Conservation (phyloP, 257 asterid genomes). For the Vinca minor region DNA sequence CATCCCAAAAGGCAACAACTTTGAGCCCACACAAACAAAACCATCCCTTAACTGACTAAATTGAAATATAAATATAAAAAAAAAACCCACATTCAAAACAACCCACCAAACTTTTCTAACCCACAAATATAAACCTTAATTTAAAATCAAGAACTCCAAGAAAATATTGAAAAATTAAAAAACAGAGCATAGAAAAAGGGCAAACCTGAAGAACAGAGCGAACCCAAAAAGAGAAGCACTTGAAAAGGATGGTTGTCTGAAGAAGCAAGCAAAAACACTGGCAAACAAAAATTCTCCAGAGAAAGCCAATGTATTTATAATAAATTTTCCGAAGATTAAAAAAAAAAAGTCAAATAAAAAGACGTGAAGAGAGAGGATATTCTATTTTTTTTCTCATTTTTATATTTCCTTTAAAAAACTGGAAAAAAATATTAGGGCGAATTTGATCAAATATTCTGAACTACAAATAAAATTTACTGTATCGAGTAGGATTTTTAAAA, state of each 20-base stretch:
- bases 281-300: neutral
- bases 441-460: too few relatives aligned
- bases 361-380: slow-evolving; percentile 19
- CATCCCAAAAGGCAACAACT: neutral
- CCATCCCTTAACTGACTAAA: neutral
- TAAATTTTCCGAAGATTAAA: neutral
- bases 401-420: too few relatives aligned
- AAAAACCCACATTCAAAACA: neutral
- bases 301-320: neutral
- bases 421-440: too few relatives aligned
- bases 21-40: neutral
- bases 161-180: too few relatives aligned
- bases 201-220: neutral
- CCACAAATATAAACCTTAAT: neutral
- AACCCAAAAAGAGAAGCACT: neutral
- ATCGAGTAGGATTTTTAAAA: too few relatives aligned
- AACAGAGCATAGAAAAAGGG: neutral
- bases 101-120: neutral
- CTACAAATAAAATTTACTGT: too few relatives aligned
- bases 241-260: neutral
- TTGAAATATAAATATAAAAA: neutral
- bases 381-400: neutral
- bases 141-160: neutral
- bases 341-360: neutral
- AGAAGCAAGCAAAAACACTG: slow-evolving; percentile 1